phyloP scores from a whole-genome alignment of 495 filamentous ascomycete species.

The Lasiosphaeris hirsuta region DNA sequence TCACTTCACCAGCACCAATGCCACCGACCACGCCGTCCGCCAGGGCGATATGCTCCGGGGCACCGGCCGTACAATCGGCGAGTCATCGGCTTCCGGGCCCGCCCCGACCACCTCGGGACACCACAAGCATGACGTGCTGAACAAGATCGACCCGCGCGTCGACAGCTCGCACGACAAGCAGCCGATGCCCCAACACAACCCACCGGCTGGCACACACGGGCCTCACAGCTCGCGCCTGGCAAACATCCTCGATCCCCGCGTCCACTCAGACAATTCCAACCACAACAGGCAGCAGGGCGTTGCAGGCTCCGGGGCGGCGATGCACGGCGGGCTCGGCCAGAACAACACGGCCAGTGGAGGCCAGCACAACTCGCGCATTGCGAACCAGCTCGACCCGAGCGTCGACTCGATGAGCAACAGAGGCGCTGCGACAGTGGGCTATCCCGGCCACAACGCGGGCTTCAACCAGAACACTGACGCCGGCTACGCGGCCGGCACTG shows the following conservation, averaged over 20 bases:
- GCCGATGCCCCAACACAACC: conserved; percentile 9
- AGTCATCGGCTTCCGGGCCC: conserved; percentile 26
- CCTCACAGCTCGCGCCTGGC: conserved; percentile 39
- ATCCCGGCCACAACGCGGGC: neutral
- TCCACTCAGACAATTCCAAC: conserved; percentile 18
- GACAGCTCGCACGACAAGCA: conserved; percentile 50
- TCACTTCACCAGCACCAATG: conserved; percentile 3
- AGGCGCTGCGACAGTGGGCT: neutral
- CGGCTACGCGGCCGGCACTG: too few relatives aligned
- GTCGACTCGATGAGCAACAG: conserved; percentile 46
- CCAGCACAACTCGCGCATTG: conserved; percentile 30
- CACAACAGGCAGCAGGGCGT: neutral
- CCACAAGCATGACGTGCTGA: conserved; percentile 57
- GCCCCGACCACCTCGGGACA: conserved; percentile 39
- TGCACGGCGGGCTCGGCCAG: conserved; percentile 13
- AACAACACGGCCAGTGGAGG: conserved; percentile 33
- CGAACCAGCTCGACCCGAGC: conserved; percentile 48
- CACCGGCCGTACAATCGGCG: conserved; percentile 19
- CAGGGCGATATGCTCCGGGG: neutral
- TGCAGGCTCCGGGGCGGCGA: neutral
- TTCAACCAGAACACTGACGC: too few relatives aligned
- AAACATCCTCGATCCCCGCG: conserved; percentile 31
- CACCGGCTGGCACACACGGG: conserved; percentile 40
- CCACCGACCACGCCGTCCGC: conserved; percentile 8
- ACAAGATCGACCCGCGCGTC: conserved; percentile 63